Conservation (phyloP, 371 early-diverging fungal genomes). For the Lichtheimia ramosa region DNA sequence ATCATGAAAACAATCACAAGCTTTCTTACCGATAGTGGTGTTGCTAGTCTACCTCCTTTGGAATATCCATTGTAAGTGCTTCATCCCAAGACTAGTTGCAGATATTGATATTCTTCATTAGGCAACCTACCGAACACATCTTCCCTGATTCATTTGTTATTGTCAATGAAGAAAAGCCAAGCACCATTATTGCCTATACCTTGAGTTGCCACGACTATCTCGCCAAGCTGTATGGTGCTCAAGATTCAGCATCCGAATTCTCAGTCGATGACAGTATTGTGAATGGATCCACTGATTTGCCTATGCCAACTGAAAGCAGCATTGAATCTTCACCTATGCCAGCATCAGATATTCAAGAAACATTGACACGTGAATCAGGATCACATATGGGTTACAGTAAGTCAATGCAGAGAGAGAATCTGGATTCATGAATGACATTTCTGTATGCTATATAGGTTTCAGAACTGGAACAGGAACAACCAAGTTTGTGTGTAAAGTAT, state of each 20-base stretch:
- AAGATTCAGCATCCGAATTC: background rate
- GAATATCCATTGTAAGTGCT: constrained; percentile 72
- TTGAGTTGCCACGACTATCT: constrained; percentile 60
- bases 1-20: constrained; percentile 81
- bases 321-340: constrained; percentile 38
- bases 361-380: constrained; percentile 60
- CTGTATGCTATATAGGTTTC: constrained; percentile 48
- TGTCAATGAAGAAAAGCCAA: constrained; percentile 91
- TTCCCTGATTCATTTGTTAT: constrained; percentile 85
- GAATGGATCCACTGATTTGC: background rate
- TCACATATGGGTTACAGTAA: constrained; percentile 65
- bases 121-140: constrained; percentile 52
- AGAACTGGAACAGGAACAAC: constrained; percentile 78
- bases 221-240: constrained; percentile 26
- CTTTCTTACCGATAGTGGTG: constrained; percentile 69
- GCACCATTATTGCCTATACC: constrained; percentile 92
- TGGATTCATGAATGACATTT: background rate
- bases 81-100: no score
- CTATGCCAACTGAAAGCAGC: constrained; percentile 23
- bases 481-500: constrained; percentile 84
- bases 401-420: constrained; percentile 38
- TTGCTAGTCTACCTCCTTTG: constrained; percentile 66
- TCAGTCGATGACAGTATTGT: background rate
- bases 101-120: no score
- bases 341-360: constrained; percentile 27